Base-by-base conservation (phyloP, 495 filamentous ascomycete species). In the Bathelium albidoporum region DNA sequence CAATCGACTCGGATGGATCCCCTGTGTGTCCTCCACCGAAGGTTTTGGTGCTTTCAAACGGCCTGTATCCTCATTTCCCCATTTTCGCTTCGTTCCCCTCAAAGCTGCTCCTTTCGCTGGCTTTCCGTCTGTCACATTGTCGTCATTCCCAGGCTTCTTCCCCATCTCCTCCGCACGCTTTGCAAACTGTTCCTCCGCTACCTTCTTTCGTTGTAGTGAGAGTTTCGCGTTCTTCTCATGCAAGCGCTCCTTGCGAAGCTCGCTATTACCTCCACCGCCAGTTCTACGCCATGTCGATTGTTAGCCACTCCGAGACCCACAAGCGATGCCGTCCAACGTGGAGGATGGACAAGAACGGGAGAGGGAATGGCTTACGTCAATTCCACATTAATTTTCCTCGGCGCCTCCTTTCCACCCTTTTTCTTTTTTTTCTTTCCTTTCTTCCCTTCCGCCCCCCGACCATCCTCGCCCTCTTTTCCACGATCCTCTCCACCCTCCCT, bases 191-290 rank as follows among this genome's bases (percentile, higher is more conserved):
- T 66, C 55, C 49, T 71, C 70, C 36, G 64, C 64, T 60, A 70
- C 64, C 49, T 70, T 64, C 62, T 68, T 62, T 59, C 74, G 71
- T 66, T 77, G 65, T 49, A 70, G 67, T 43, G 68, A 82, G 29
- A 97, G 80, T 77, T 91, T 92, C 69, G 82, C 79, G 76, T 97
- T 98, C 83, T 96, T 96, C 12, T 80, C 80, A 67, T 82, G 76
- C 71, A 98, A 86, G 78, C 93, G 95, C 53, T 83, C 79, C 68
- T 80, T 83, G 65, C 94, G 80, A 53, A 80, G 71, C 45, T 83
- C 78, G 31, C 83, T 89, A 71, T 91, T 96, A 52, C 87, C 89
- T 45, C 94, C 94, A 20, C 92, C 92, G 59, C 85, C 85, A 49
- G 66, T 69, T 24, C 49, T 55, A 55, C 29, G 9, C 7, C 16